phyloP scores from a whole-genome alignment of 108 stramenopile genomes.

The Pseudonitzschia delicatissima region DNA sequence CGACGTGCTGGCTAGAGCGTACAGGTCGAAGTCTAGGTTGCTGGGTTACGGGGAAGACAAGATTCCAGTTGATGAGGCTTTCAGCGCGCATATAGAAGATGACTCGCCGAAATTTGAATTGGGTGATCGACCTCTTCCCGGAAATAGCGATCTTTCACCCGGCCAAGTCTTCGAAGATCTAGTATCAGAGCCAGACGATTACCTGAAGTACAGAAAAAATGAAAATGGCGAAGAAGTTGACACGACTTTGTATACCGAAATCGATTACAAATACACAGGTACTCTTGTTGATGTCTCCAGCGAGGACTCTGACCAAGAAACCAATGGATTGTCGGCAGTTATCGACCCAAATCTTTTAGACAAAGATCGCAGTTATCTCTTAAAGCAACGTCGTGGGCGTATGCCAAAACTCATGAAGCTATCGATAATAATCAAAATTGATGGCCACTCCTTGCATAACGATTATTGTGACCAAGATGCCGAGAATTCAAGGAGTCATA shows the following conservation, averaged over 20 bases:
- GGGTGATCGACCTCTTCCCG: slow-evolving; percentile 61
- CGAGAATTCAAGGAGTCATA: neutral
- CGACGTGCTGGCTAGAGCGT: slow-evolving; percentile 73
- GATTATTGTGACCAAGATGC: neutral
- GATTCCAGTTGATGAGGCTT: slow-evolving; percentile 50
- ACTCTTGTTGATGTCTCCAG: too few species aligned
- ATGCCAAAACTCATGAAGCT: slow-evolving; percentile 1
- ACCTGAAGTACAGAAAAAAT: slow-evolving; percentile 26
- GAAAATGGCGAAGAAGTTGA: slow-evolving; percentile 6
- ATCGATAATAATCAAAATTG: neutral
- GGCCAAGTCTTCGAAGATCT: slow-evolving; percentile 43
- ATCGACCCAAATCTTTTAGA: neutral
- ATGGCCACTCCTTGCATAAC: neutral
- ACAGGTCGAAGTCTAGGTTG: slow-evolving; percentile 71
- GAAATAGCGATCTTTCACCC: slow-evolving; percentile 38
- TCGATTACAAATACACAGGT: slow-evolving; percentile 12
- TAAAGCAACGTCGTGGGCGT: slow-evolving; percentile 1
- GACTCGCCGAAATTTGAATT: slow-evolving; percentile 69
- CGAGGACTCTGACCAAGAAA: neutral
- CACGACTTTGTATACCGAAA: neutral
- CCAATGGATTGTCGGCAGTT: neutral
- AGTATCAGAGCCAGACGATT: slow-evolving; percentile 79
- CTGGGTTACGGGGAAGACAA: slow-evolving; percentile 77
- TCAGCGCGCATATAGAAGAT: slow-evolving; percentile 56
- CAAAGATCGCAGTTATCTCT: neutral